phyloP scores from a whole-genome alignment of 1,284 basidiomycete species.

The Athelia psychrophila region DNA sequence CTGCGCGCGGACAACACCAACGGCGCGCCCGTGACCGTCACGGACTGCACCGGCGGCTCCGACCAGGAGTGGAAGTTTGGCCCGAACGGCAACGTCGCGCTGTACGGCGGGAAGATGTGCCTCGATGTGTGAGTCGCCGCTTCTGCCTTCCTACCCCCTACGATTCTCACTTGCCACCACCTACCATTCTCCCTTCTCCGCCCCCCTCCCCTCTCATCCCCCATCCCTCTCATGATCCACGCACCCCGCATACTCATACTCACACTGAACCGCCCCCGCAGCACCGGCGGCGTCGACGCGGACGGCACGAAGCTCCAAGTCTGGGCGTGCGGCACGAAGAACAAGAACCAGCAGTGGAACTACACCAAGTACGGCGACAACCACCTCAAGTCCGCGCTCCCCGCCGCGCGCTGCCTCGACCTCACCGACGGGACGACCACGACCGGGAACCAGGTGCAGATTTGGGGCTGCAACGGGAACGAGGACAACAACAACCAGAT shows the following conservation, averaged over 20 bases:
- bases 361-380: conserved; percentile 39
- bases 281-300: conserved; percentile 27
- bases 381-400: conserved; percentile 37
- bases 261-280: background rate
- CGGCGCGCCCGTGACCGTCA: conserved; percentile 42
- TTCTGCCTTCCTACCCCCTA: too few relatives aligned
- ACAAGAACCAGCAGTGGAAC: conserved; percentile 40
- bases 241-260: background rate
- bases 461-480: conserved; percentile 37
- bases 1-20: conserved; percentile 35
- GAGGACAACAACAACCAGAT: conserved; percentile 38
- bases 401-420: conserved; percentile 47
- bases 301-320: conserved; percentile 48
- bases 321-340: conserved; percentile 38
- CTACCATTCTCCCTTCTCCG: too few relatives aligned
- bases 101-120: conserved; percentile 45
- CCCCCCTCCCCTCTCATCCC: too few relatives aligned
- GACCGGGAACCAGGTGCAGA: conserved; percentile 42
- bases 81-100: conserved; percentile 32
- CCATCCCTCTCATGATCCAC: too few relatives aligned
- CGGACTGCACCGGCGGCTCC: conserved; percentile 35
- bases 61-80: conserved; percentile 36
- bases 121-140: conserved; percentile 37
- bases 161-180: too few relatives aligned
- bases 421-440: conserved; percentile 34